Conservation (phyloP, 2,329 filamentous ascomycete genomes). For the Fusarium coffeatum region DNA sequence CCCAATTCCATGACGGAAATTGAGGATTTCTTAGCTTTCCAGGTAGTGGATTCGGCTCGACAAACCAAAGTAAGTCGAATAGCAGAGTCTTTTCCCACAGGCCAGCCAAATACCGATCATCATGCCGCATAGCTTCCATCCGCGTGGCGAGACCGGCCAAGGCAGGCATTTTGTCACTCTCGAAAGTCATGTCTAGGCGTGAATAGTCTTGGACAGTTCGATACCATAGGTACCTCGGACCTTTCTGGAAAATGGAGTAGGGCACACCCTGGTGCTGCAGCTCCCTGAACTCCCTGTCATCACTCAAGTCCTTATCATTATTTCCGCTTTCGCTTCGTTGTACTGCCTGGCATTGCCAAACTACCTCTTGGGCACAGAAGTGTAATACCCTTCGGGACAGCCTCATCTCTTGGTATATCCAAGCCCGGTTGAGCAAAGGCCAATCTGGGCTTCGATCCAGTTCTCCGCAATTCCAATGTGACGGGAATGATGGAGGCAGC, state of each 20-base stretch:
- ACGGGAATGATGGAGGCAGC: neutral
- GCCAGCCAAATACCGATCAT: neutral
- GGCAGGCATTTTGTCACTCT: neutral
- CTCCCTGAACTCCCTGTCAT: rapidly evolving
- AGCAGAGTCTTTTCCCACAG: neutral
- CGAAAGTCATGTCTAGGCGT: neutral
- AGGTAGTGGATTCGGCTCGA: rapidly evolving
- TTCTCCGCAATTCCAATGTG: neutral
- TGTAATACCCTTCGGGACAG: neutral
- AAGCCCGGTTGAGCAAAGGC: neutral
- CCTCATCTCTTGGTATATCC: neutral
- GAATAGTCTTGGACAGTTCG: neutral
- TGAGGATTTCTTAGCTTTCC: rapidly evolving
- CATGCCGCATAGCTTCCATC: neutral
- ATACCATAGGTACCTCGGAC: neutral
- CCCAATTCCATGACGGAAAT: neutral
- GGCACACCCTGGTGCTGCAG: rapidly evolving
- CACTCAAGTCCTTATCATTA: neutral
- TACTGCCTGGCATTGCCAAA: neutral
- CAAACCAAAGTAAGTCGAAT: neutral
- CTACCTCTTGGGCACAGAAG: neutral
- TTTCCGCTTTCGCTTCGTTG: neutral
- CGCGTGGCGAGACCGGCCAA: neutral
- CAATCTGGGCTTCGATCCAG: neutral
- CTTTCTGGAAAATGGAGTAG: rapidly evolving